A percentile compares a stretch with the other conserved stretches of the same genome.
These are phyloP conservation scores for Magnaporthiopsis poae DNA, from an alignment of 2,329 filamentous ascomycete species.

Conservation along the genomic window DNA sequence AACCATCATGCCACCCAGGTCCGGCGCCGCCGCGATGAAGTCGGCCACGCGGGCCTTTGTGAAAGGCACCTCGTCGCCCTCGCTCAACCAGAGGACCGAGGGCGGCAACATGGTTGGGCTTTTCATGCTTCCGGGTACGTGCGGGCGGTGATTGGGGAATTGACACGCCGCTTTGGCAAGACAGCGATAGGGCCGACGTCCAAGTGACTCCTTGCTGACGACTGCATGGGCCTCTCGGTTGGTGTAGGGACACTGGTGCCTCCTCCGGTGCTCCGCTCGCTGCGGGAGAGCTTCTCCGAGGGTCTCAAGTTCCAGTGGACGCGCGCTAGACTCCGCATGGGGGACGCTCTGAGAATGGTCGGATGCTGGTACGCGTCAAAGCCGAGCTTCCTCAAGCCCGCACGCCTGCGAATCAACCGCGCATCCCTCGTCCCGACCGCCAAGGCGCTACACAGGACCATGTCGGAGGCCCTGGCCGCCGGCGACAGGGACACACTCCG, in stretches of 20 bases:
- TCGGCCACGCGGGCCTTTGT: too few relatives aligned
- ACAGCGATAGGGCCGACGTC: too few relatives aligned
- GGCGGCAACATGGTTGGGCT: neutral
- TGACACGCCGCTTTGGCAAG: neutral
- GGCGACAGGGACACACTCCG: conserved; percentile 44
- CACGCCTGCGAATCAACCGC: conserved; percentile 33
- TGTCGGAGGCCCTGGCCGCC: conserved; percentile 52
- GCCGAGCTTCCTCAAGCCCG: conserved; percentile 30
- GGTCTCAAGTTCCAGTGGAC: conserved; percentile 28
- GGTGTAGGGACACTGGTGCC: conserved; percentile 38
- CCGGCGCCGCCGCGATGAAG: too few relatives aligned
- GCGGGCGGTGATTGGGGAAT: neutral
- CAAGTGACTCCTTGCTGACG: too few relatives aligned
- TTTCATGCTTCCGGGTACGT: conserved; percentile 7
- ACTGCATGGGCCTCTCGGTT: too few relatives aligned
- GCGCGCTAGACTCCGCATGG: conserved; percentile 25
- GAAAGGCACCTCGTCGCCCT: neutral
- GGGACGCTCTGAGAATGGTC: conserved; percentile 28
- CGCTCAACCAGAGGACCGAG: neutral
- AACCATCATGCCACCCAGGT: too few relatives aligned
- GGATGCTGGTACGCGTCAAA: conserved; percentile 37
- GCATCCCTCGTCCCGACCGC: conserved; percentile 40
- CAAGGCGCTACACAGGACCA: conserved; percentile 47
- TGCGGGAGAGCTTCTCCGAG: conserved; percentile 17
- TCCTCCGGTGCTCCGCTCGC: conserved; percentile 28